Conservation (phyloP, 176 grass and related monocot genomes). For the Luzula sylvatica region DNA sequence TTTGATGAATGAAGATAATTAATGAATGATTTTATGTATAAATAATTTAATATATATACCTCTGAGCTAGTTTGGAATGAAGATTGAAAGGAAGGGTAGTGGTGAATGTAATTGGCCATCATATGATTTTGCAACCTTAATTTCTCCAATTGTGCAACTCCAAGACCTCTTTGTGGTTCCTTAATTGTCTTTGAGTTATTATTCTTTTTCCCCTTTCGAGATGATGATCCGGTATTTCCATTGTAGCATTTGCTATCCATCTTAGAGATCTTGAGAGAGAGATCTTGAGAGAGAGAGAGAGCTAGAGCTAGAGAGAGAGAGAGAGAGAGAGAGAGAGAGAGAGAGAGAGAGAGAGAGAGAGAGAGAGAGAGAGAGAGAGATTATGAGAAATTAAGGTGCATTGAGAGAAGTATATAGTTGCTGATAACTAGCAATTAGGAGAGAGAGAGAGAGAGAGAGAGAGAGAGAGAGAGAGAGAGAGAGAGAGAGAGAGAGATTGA, state of each 20-base stretch:
- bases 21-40: too few relatives aligned
- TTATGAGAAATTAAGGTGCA: too few relatives aligned
- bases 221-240: conserved; percentile 7
- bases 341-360: background rate
- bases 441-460: background rate
- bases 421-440: background rate
- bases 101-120: conserved; percentile 11
- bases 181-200: conserved; percentile 14
- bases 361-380: background rate
- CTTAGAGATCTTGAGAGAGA: background rate
- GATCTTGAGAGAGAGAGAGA: too few relatives aligned
- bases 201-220: conserved; percentile 12
- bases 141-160: conserved; percentile 28
- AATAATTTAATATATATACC: background rate
- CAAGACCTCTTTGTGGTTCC: conserved; percentile 28
- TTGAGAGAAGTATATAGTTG: too few relatives aligned
- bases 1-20: too few relatives aligned
- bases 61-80: background rate
- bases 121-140: conserved; percentile 28
- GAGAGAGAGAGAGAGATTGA: too few relatives aligned
- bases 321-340: background rate
- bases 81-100: conserved; percentile 1
- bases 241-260: conserved; percentile 20
- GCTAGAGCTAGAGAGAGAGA: too few relatives aligned
- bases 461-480: background rate